Conservation (phyloP, 164 flowering plant species). For the Tetracentron sinense region DNA sequence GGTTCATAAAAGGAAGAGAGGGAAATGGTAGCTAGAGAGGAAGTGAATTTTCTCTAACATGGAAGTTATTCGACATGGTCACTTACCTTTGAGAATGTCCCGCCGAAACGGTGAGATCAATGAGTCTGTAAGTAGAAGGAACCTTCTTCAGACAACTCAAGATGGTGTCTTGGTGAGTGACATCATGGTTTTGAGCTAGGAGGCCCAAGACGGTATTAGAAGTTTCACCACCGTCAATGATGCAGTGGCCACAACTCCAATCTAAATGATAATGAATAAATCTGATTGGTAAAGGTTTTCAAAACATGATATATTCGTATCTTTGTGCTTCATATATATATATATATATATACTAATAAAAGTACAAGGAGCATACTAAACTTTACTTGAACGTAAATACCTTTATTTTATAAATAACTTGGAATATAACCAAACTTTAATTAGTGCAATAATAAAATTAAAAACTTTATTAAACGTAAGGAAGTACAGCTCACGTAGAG, state of each 20-base stretch:
- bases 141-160: background rate
- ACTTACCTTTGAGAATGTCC: slow-evolving; percentile 18
- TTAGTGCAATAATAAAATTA: too few relatives aligned
- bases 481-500: too few relatives aligned
- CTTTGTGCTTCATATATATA: too few relatives aligned
- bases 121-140: slow-evolving; percentile 14
- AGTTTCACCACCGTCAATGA: slow-evolving; percentile 21
- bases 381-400: too few relatives aligned
- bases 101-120: background rate
- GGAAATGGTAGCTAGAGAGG: background rate
- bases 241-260: slow-evolving; percentile 34
- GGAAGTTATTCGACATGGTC: background rate
- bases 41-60: slow-evolving; percentile 1
- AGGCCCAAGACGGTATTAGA: slow-evolving; percentile 20
- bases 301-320: too few relatives aligned
- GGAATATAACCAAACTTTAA: too few relatives aligned
- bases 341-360: too few relatives aligned
- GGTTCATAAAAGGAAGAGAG: slow-evolving; percentile 12
- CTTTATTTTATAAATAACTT: too few relatives aligned
- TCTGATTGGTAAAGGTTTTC: too few relatives aligned
- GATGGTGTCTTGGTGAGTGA: slow-evolving; percentile 9
- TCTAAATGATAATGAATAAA: too few relatives aligned
- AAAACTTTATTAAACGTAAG: too few relatives aligned
- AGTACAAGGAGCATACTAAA: too few relatives aligned
- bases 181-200: slow-evolving; percentile 16